Evolutionary conservation across 768 basidiomycete species (phyloP).

Genomic region (Suillus spraguei): DNA sequence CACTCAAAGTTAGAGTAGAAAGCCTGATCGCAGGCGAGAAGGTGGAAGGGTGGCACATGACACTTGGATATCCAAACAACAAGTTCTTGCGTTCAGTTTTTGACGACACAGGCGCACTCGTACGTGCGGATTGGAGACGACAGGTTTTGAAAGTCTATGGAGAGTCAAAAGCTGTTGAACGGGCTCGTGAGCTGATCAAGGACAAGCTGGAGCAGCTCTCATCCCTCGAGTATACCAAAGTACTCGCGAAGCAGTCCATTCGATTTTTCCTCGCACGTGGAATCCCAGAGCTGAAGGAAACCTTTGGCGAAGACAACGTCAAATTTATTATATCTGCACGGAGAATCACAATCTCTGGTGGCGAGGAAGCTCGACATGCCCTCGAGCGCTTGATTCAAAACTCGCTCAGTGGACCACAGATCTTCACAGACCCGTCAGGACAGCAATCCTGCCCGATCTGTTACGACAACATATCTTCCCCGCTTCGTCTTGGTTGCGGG

Average conservation of each 20-base stretch:
- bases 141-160: slow-evolving; percentile 51
- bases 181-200: slow-evolving; percentile 47
- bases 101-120: slow-evolving; percentile 40
- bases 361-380: slow-evolving; percentile 54
- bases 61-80: slow-evolving; percentile 32
- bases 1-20: slow-evolving; percentile 63
- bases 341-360: slow-evolving; percentile 54
- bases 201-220: slow-evolving; percentile 50
- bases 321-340: slow-evolving; percentile 43
- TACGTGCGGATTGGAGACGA: slow-evolving; percentile 49
- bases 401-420: slow-evolving; percentile 31
- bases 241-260: slow-evolving; percentile 41
- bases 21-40: slow-evolving; percentile 52
- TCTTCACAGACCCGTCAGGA: slow-evolving; percentile 8
- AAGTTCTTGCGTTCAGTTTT: slow-evolving; percentile 39
- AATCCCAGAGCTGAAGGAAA: slow-evolving; percentile 50
- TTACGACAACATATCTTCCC: slow-evolving; percentile 45
- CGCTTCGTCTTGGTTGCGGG: slow-evolving; percentile 56
- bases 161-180: slow-evolving; percentile 37
- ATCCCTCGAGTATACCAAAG: slow-evolving; percentile 42
- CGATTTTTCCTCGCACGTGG: slow-evolving; percentile 56
- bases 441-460: slow-evolving; percentile 54
- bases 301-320: slow-evolving; percentile 57
- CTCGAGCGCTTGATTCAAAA: slow-evolving; percentile 47
- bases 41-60: slow-evolving; percentile 54